phyloP scores from a whole-genome alignment of 345 rosid species.

The Corchorus olitorius region DNA sequence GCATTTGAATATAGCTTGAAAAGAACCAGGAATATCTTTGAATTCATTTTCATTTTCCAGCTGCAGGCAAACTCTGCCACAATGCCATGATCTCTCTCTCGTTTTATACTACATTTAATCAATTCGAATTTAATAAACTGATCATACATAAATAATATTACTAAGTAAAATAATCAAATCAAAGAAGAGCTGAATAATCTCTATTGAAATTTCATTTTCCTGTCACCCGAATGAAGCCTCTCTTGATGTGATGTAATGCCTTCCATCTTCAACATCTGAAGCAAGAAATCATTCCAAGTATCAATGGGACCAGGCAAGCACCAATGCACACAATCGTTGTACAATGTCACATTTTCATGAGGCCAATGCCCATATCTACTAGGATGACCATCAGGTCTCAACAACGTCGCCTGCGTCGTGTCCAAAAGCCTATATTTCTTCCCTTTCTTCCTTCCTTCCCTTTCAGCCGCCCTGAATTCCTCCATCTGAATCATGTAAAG shows the following conservation, averaged over 20 bases:
- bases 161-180: not conserved
- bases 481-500: constrained; percentile 71
- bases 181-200: not conserved
- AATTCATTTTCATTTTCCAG: too few species aligned
- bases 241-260: constrained; percentile 35
- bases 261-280: constrained; percentile 84
- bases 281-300: constrained; percentile 72
- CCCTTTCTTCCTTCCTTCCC: constrained; percentile 55
- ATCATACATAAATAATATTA: not conserved
- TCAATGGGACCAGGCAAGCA: constrained; percentile 96
- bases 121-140: not conserved
- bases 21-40: too few species aligned
- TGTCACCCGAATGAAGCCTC: constrained; percentile 22
- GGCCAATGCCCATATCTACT: constrained; percentile 68
- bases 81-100: too few species aligned
- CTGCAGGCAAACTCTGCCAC: too few species aligned
- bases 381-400: constrained; percentile 90
- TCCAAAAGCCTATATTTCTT: constrained; percentile 61
- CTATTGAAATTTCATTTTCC: constrained; percentile 1
- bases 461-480: constrained; percentile 63
- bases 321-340: constrained; percentile 94
- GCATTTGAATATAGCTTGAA: too few species aligned
- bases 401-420: constrained; percentile 53
- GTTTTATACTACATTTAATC: too few species aligned
- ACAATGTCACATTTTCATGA: constrained; percentile 65